Evolutionary conservation across 2,329 filamentous ascomycete species (phyloP).

Genomic region (Ophiobolus disseminans): DNA sequence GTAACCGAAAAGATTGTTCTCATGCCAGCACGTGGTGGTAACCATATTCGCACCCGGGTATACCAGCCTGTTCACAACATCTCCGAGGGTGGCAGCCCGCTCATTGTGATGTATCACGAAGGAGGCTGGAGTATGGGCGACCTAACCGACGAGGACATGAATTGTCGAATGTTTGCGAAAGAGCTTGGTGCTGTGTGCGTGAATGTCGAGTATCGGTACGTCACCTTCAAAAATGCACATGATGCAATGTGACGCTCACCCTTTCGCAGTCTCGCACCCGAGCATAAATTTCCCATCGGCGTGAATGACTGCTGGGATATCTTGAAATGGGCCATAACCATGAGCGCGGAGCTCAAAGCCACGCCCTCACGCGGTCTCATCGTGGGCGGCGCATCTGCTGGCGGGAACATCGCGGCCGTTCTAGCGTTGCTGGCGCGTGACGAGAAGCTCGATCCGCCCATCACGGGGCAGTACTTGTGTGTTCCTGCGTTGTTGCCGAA

Average conservation of each 20-base stretch:
- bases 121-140: constrained; percentile 56
- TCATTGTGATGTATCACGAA: constrained; percentile 51
- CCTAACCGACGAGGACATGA: constrained; percentile 52
- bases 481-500: constrained; percentile 55
- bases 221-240: neutral
- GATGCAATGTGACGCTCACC: neutral
- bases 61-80: constrained; percentile 34
- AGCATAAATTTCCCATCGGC: constrained; percentile 58
- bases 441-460: constrained; percentile 48
- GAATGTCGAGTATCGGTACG: constrained; percentile 58
- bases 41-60: constrained; percentile 32
- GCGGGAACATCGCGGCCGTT: constrained; percentile 60
- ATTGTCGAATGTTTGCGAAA: constrained; percentile 50
- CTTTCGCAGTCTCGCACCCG: constrained; percentile 55
- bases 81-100: constrained; percentile 30
- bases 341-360: constrained; percentile 42
- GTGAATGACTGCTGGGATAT: constrained; percentile 59
- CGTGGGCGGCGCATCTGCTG: constrained; percentile 60
- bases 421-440: constrained; percentile 55
- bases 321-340: constrained; percentile 50
- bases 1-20: constrained; percentile 38
- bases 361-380: constrained; percentile 57
- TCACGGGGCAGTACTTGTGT: constrained; percentile 58
- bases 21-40: constrained; percentile 34
- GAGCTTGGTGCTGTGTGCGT: constrained; percentile 53